Base-by-base conservation (phyloP, 352 stramenopile species). In the Pythium pectinolyticum region DNA sequence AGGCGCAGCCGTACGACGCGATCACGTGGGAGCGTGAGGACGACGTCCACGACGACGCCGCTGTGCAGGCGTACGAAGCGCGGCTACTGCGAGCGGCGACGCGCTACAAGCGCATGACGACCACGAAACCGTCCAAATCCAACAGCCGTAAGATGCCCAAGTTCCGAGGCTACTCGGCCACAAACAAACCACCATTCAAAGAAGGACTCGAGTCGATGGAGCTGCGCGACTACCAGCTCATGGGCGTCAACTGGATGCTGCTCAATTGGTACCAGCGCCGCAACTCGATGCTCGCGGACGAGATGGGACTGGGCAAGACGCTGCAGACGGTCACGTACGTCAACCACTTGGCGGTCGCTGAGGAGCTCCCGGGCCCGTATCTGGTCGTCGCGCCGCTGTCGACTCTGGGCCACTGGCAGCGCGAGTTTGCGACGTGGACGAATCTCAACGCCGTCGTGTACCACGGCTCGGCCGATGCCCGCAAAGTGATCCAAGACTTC, bases 231-330 rank as follows among this genome's bases (percentile, higher is more conserved):
- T 99, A 99, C 80, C 98, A 99, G 79, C 80, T 99, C 46, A 97
- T 97, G 20, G 98, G 98, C 37, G 92, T 99, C 3, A 99, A 99
- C 65, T 99, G 98, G 98, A 92, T 99, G 73, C 81, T 99, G 39
- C 98, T 96, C 61, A 99, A 98, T 73, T 99, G 95, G 84, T 99
- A 99, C 69, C 97, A 99, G 64, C 77, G 86, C n/a, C 93, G 97
- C 17, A 97, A 96, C 58, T 99, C 92, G 63, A 98, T 99, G 75
- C 83, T 99, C 10, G 98, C 98, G 9, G 98, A 99, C 73, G 98
- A 99, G 75, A 99, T 99, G 97, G 97, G 91, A 12, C 79, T 98
- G 0, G 93, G 92, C 49, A 98, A 98, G 74, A 98, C 95, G 4
- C 85, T 97, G 37, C 98, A 99, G 67, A 96, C 92, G 0, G 91